Percentiles rank a stretch among this genome's conserved stretches.
Evolutionary conservation across 2,329 filamentous ascomycete species (phyloP).

Genomic region (Madurella mycetomatis): DNA sequence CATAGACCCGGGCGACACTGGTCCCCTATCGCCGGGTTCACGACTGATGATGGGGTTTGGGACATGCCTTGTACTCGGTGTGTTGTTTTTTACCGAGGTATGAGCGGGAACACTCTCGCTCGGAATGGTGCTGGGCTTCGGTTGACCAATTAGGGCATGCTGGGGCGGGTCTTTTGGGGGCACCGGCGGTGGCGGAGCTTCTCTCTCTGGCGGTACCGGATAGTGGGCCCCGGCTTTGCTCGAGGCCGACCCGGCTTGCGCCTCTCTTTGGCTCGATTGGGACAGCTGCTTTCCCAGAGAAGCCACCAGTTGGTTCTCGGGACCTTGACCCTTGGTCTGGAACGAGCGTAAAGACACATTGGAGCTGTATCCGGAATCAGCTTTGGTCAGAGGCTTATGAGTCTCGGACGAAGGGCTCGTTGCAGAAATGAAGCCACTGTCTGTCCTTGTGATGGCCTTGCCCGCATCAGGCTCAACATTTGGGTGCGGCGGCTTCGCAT

Average conservation of each 20-base stretch:
- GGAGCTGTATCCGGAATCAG: conserved; percentile 60
- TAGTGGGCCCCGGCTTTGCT: conserved; percentile 4
- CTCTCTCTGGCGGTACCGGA: conserved; percentile 15
- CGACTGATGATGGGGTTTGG: conserved; percentile 22
- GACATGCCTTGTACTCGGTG: conserved; percentile 13
- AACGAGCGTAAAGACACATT: conserved; percentile 54
- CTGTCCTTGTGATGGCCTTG: conserved; percentile 34
- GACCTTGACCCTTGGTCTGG: conserved; percentile 31
- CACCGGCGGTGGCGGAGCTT: conserved; percentile 32
- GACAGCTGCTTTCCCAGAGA: conserved; percentile 14
- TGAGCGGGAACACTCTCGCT: conserved; percentile 3
- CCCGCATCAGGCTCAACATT: conserved; percentile 21
- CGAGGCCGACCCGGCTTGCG: background rate
- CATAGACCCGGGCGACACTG: conserved; percentile 24
- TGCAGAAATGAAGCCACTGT: conserved; percentile 46
- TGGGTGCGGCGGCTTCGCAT: conserved; percentile 37
- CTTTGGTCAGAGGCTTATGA: conserved; percentile 47
- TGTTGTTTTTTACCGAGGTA: conserved; percentile 1
- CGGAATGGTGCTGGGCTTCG: conserved; percentile 14
- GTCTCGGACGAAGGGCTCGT: conserved; percentile 40
- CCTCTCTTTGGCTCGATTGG: background rate
- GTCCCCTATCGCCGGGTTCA: conserved; percentile 12
- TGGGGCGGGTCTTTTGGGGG: conserved; percentile 33
- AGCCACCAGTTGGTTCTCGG: conserved; percentile 25
- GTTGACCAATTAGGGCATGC: conserved; percentile 1